phyloP scores from a whole-genome alignment of 345 rosid genomes.

The Heritiera littoralis region DNA sequence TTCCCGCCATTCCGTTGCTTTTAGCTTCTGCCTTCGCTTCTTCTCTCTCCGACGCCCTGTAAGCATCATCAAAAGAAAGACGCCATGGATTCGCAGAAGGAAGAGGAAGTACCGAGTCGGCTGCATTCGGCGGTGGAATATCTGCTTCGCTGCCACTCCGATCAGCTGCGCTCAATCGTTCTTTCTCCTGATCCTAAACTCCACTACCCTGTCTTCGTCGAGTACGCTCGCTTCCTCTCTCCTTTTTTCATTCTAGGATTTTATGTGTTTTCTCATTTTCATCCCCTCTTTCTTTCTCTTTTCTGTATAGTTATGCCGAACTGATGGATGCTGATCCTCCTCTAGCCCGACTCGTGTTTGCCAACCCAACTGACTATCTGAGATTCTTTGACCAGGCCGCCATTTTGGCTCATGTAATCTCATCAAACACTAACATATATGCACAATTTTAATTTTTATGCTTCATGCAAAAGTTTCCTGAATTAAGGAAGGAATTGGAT shows the following conservation, averaged over 20 bases:
- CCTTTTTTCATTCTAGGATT: background rate
- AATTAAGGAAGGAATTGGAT: background rate
- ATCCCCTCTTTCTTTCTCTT: background rate
- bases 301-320: constrained; percentile 64
- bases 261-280: background rate
- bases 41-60: background rate
- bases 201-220: constrained; percentile 73
- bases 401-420: constrained; percentile 67
- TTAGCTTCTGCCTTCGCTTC: background rate
- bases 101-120: constrained; percentile 32
- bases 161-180: constrained; percentile 65
- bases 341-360: constrained; percentile 61
- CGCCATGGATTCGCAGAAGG: constrained; percentile 25
- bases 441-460: background rate
- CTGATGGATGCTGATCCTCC: constrained; percentile 63
- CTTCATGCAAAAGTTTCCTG: background rate
- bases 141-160: constrained; percentile 52
- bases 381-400: constrained; percentile 71
- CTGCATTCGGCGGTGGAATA: constrained; percentile 57
- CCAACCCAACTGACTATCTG: constrained; percentile 55
- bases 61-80: background rate
- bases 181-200: constrained; percentile 74
- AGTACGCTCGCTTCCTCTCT: constrained; percentile 34
- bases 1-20: constrained; percentile 28
- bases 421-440: background rate